These are phyloP conservation scores for Lachnellula cervina DNA, from an alignment of 2,329 filamentous ascomycete species.

Conservation along the genomic window DNA sequence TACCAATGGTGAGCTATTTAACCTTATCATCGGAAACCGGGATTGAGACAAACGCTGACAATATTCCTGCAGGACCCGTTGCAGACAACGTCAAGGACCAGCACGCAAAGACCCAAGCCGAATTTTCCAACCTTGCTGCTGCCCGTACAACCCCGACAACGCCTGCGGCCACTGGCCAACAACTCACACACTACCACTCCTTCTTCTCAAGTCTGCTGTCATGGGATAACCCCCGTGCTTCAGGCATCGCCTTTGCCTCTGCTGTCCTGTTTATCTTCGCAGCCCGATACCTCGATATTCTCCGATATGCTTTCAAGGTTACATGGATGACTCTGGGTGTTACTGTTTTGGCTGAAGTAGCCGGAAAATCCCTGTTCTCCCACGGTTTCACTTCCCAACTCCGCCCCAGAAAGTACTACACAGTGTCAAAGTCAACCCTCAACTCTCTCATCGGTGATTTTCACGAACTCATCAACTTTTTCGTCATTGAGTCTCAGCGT, in stretches of 20 bases:
- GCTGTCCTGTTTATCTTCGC: conserved; percentile 57
- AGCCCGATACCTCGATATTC: conserved; percentile 59
- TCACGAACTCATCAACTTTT: conserved; percentile 67
- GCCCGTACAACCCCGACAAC: conserved; percentile 50
- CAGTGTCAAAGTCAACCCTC: conserved; percentile 57
- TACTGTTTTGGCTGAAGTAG: conserved; percentile 56
- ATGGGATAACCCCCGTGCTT: conserved; percentile 64
- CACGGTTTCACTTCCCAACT: conserved; percentile 60
- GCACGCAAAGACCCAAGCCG: conserved; percentile 48
- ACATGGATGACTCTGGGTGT: conserved; percentile 58
- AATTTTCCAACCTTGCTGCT: conserved; percentile 55
- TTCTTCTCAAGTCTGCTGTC: conserved; percentile 66
- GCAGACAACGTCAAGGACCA: conserved; percentile 55
- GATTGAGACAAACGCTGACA: conserved; percentile 10
- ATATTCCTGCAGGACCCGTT: conserved; percentile 45
- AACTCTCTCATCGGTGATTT: conserved; percentile 58
- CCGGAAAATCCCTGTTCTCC: conserved; percentile 56
- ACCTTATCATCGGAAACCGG: conserved; percentile 2
- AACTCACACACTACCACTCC: conserved; percentile 65
- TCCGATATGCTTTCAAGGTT: conserved; percentile 61
- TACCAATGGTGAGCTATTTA: conserved; percentile 25
- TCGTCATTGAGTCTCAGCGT: conserved; percentile 64
- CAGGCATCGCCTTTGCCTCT: conserved; percentile 58
- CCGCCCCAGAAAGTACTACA: conserved; percentile 64
- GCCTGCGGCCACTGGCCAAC: conserved; percentile 55